Conservation (phyloP, 495 filamentous ascomycete species). For the Alectoria sarmentosa region DNA sequence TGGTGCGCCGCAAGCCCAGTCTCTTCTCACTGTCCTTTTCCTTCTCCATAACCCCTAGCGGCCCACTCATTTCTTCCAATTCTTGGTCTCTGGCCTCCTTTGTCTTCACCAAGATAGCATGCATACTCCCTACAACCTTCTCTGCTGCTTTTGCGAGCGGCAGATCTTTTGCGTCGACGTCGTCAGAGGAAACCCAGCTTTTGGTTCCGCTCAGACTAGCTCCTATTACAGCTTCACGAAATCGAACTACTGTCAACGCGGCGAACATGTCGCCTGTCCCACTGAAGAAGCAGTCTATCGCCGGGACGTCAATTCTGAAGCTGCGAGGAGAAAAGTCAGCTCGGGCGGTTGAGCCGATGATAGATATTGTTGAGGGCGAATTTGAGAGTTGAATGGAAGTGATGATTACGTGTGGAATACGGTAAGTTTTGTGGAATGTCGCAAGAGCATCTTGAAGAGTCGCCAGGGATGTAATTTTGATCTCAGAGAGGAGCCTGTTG, state of each 20-base stretch:
- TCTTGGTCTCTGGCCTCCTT: conserved; percentile 57
- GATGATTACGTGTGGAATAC: conserved; percentile 84
- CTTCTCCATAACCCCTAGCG: conserved; percentile 31
- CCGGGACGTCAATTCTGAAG: conserved; percentile 78
- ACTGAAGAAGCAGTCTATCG: conserved; percentile 86
- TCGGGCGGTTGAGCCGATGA: conserved; percentile 68
- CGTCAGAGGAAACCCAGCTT: conserved; percentile 64
- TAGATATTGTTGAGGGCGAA: conserved; percentile 49
- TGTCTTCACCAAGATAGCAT: conserved; percentile 72
- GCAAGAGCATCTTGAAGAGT: conserved; percentile 67
- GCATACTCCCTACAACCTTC: conserved; percentile 92
- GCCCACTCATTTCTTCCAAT: conserved; percentile 35
- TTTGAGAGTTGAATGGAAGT: conserved; percentile 64
- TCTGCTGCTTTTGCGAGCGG: conserved; percentile 77
- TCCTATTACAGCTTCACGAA: conserved; percentile 66
- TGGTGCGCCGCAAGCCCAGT: conserved; percentile 58
- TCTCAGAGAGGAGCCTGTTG: conserved; percentile 67
- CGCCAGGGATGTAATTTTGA: conserved; percentile 67
- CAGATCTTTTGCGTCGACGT: conserved; percentile 58
- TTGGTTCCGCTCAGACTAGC: conserved; percentile 42
- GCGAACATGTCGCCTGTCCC: conserved; percentile 99
- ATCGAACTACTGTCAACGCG: conserved; percentile 78
- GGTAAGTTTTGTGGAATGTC: conserved; percentile 66
- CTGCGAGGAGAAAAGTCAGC: conserved; percentile 59
- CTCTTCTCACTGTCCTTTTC: conserved; percentile 52